These are phyloP conservation scores for Aureobasidium subglaciale DNA, from an alignment of 2,329 filamentous ascomycete genomes.

Conservation along the genomic window DNA sequence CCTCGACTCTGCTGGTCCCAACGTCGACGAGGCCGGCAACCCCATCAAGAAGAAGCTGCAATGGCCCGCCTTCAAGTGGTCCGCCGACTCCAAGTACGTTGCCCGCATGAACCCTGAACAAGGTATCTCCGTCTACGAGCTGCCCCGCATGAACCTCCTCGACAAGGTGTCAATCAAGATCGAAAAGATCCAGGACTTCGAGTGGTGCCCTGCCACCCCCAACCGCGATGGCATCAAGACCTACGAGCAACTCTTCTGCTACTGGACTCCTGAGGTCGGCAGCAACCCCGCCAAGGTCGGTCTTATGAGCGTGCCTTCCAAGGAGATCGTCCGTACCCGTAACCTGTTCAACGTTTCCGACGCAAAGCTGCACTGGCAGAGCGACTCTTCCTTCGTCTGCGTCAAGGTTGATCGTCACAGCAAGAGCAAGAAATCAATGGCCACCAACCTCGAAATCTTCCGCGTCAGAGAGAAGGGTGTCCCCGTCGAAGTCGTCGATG, in stretches of 20 bases:
- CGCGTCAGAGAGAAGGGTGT: slow-evolving; percentile 95
- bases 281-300: slow-evolving; percentile 97
- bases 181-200: slow-evolving; percentile 93
- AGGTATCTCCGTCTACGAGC: slow-evolving; percentile 85
- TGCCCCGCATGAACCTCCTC: slow-evolving; percentile 80
- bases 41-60: slow-evolving; percentile 83
- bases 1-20: slow-evolving; percentile 65
- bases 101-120: slow-evolving; percentile 82
- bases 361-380: slow-evolving; percentile 98
- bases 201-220: slow-evolving; percentile 84
- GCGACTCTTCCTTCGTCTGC: slow-evolving; percentile 84
- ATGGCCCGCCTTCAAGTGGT: slow-evolving; percentile 99
- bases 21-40: slow-evolving; percentile 54
- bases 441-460: slow-evolving; percentile 98
- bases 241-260: slow-evolving; percentile 94
- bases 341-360: slow-evolving; percentile 98
- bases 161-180: slow-evolving; percentile 93
- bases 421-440: slow-evolving; percentile 97
- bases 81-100: slow-evolving; percentile 92
- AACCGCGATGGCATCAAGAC: slow-evolving; percentile 78
- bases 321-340: slow-evolving; percentile 86
- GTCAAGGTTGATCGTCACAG: slow-evolving; percentile 98
- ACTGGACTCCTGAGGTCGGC: slow-evolving; percentile 97
- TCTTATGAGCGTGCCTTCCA: slow-evolving; percentile 91
- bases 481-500: slow-evolving; percentile 94